Conservation (phyloP, 805 yeast genomes). For the Ogataea pini region DNA sequence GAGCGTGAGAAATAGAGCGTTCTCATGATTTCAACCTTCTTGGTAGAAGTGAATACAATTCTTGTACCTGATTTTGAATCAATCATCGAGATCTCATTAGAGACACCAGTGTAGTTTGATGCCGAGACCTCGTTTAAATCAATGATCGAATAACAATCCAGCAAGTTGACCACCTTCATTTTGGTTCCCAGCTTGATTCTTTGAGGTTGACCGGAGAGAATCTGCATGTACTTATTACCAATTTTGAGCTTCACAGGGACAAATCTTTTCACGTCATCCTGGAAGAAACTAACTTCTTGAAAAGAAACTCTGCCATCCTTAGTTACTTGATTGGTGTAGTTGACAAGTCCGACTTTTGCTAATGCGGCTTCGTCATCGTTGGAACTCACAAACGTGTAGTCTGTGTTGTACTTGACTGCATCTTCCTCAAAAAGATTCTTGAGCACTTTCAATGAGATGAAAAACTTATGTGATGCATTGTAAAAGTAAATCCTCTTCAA, state of each 20-base stretch:
- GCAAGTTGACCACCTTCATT: constrained; percentile 38
- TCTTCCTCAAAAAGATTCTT: constrained; percentile 11
- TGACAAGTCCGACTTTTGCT: constrained; percentile 46
- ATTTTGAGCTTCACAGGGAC: constrained; percentile 63
- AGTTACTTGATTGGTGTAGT: constrained; percentile 42
- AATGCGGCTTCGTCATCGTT: constrained; percentile 46
- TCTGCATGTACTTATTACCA: constrained; percentile 69
- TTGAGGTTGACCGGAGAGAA: constrained; percentile 46
- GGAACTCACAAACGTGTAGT: constrained; percentile 43
- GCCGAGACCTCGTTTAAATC: constrained; percentile 43
- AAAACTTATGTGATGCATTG: constrained; percentile 44
- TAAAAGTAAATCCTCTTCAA: constrained; percentile 55
- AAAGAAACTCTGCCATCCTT: constrained; percentile 54
- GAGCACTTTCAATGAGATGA: constrained; percentile 12
- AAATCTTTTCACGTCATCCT: constrained; percentile 48
- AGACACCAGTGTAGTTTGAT: constrained; percentile 45
- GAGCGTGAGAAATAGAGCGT: constrained; percentile 68
- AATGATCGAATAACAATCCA: constrained; percentile 45
- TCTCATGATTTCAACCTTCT: constrained; percentile 65
- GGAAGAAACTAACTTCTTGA: constrained; percentile 53
- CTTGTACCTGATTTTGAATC: constrained; percentile 36
- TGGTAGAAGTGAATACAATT: constrained; percentile 48
- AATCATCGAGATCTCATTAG: constrained; percentile 50
- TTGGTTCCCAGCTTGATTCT: constrained; percentile 40
- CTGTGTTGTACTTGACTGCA: constrained; percentile 13